These are phyloP conservation scores for Lindgomyces ingoldianus DNA, from an alignment of 495 filamentous ascomycete genomes.

Conservation along the genomic window DNA sequence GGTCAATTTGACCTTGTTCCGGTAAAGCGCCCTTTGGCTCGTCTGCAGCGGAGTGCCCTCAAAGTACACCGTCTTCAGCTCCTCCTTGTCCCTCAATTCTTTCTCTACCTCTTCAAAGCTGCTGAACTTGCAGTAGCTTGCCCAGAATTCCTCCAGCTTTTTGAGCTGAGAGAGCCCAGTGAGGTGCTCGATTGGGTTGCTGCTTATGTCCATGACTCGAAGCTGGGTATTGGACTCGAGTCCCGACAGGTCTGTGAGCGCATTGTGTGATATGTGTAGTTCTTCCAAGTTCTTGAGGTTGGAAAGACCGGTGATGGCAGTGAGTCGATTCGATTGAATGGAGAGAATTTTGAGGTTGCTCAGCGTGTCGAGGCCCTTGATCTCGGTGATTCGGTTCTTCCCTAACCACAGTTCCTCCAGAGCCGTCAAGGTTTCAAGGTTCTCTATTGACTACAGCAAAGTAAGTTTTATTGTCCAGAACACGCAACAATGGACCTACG, in stretches of 20 bases:
- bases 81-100: slow-evolving; percentile 73
- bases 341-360: slow-evolving; percentile 83
- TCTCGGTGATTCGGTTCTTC: slow-evolving; percentile 93
- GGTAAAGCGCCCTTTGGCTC: slow-evolving; percentile 71
- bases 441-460: slow-evolving; percentile 71
- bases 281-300: slow-evolving; percentile 81
- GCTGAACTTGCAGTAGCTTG: slow-evolving; percentile 78
- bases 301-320: slow-evolving; percentile 71
- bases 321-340: slow-evolving; percentile 96
- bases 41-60: slow-evolving; percentile 92
- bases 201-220: slow-evolving; percentile 82
- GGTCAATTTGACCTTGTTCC: slow-evolving; percentile 88
- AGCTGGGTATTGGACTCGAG: slow-evolving; percentile 69
- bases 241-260: slow-evolving; percentile 73
- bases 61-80: slow-evolving; percentile 91
- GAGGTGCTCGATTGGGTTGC: slow-evolving; percentile 79
- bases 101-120: slow-evolving; percentile 83
- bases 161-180: slow-evolving; percentile 67
- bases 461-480: slow-evolving; percentile 8
- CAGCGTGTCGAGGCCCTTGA: slow-evolving; percentile 72
- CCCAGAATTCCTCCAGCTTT: slow-evolving; percentile 89
- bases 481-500: slow-evolving; percentile 43
- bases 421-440: slow-evolving; percentile 71
- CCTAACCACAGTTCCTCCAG: slow-evolving; percentile 93
- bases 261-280: slow-evolving; percentile 97